Conservation (phyloP, 495 filamentous ascomycete genomes). For the Pseudevernia furfuracea region DNA sequence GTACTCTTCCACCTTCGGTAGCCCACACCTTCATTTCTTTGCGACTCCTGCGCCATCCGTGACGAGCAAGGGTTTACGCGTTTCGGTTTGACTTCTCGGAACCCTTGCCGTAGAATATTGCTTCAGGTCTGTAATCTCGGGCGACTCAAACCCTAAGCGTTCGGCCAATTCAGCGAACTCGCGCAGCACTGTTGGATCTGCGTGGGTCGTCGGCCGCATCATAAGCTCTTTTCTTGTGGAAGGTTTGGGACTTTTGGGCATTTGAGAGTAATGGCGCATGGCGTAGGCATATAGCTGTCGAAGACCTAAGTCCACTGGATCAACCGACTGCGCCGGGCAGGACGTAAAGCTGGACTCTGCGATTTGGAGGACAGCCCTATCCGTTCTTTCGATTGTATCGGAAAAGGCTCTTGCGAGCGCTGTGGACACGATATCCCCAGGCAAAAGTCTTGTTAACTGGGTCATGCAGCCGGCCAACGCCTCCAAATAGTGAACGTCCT, state of each 20-base stretch:
- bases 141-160: conserved; percentile 15
- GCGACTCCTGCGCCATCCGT: conserved; percentile 13
- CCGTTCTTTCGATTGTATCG: neutral
- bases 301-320: conserved; percentile 15
- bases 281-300: conserved; percentile 14
- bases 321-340: neutral
- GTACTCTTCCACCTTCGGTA: conserved; percentile 14
- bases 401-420: neutral
- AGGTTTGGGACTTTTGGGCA: conserved; percentile 6
- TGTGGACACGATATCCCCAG: neutral
- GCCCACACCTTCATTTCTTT: conserved; percentile 17
- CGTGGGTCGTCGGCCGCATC: conserved; percentile 9
- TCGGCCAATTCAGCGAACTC: conserved; percentile 18
- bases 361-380: neutral
- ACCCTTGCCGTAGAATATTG: conserved; percentile 3
- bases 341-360: conserved; percentile 10
- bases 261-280: conserved; percentile 19
- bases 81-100: neutral
- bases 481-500: neutral
- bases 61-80: conserved; percentile 15
- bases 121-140: conserved; percentile 16
- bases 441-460: neutral
- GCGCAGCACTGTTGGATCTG: conserved; percentile 8
- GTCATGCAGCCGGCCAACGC: neutral
- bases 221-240: conserved; percentile 7